Base-by-base conservation (phyloP, 1,139 yeast genomes). In the Sugiyamaella grinbergsii region DNA sequence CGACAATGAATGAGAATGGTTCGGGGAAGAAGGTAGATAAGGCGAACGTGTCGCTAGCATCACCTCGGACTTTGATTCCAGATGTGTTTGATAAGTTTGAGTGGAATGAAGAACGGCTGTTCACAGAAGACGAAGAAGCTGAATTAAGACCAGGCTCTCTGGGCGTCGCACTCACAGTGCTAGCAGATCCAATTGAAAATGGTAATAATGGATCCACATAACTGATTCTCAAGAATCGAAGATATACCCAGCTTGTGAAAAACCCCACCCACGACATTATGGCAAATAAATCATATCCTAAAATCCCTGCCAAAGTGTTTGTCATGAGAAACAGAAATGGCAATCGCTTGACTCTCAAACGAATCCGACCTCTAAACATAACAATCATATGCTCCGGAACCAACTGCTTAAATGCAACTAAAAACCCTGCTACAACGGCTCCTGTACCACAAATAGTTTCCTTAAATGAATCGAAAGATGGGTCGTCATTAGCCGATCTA, bases 31-130 rank as follows among this genome's bases (percentile, higher is more conserved):
- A 88, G 58, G 85, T 86, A 36, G 83, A 81, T 58, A 90, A 73
- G 51, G 85, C 82, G 72, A 91, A 91, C 0, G 94, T 85, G 60
- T 90, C 96, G 0, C 94, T 83, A 0, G 96, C 95, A 67, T 90
- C 96, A 43, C 97, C 97, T 36, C 76, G 69, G 24, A 82, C 67
- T n/a, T 73, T 65, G n/a, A 73, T 64, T 11, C 65, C 56, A 16
- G 40, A 28, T 20, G 39, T 13, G 13, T 15, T 22, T 10, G 40
- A 19, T 18, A 33, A 15, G 33, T 24, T 39, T 4, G 44, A 22
- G n/a, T 16, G 16, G 11, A 18, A 32, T 32, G 31, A 26, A 34
- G 34, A 11, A 26, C 16, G 3, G 37, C 23, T 31, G n/a, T 7
- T 16, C 18, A 23, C 3, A 18, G 29, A 13, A n/a, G 48, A 15